A percentile compares a stretch with the other conserved stretches of the same genome.
Conservation (phyloP, 1,284 basidiomycete species). For the Trametes sp. region DNA sequence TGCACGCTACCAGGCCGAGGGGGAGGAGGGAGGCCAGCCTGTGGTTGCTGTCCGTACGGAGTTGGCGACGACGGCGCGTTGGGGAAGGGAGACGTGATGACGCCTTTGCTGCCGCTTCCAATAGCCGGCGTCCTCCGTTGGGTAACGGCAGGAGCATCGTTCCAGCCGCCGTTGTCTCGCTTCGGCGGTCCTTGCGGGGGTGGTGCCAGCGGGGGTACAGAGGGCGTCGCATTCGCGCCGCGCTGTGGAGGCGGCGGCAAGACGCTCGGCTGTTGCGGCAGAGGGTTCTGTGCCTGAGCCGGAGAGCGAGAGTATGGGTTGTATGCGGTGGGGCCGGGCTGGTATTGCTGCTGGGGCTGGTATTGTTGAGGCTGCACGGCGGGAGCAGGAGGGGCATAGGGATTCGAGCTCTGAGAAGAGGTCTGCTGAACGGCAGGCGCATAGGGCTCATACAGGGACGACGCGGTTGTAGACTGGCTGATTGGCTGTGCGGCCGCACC, state of each 20-base stretch:
- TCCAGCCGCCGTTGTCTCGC: constrained; percentile 88
- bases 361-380: constrained; percentile 27
- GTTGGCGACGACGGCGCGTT: constrained; percentile 61
- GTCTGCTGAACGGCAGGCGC: constrained; percentile 21
- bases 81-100: constrained; percentile 92
- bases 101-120: constrained; percentile 57
- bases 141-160: constrained; percentile 77
- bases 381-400: constrained; percentile 47
- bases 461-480: constrained; percentile 26
- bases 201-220: constrained; percentile 38
- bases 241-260: constrained; percentile 35
- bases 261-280: constrained; percentile 32
- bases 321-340: constrained; percentile 27
- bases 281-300: constrained; percentile 31
- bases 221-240: constrained; percentile 32
- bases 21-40: constrained; percentile 58
- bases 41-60: constrained; percentile 52
- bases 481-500: constrained; percentile 28
- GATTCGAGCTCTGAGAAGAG: constrained; percentile 24
- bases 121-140: constrained; percentile 62
- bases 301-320: constrained; percentile 36
- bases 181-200: constrained; percentile 55
- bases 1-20: constrained; percentile 70
- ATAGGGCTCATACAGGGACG: constrained; percentile 38
- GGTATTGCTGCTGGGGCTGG: constrained; percentile 36